These are phyloP conservation scores for Smithsoniella earleae DNA, from an alignment of 163 green algal species.

Conservation along the genomic window DNA sequence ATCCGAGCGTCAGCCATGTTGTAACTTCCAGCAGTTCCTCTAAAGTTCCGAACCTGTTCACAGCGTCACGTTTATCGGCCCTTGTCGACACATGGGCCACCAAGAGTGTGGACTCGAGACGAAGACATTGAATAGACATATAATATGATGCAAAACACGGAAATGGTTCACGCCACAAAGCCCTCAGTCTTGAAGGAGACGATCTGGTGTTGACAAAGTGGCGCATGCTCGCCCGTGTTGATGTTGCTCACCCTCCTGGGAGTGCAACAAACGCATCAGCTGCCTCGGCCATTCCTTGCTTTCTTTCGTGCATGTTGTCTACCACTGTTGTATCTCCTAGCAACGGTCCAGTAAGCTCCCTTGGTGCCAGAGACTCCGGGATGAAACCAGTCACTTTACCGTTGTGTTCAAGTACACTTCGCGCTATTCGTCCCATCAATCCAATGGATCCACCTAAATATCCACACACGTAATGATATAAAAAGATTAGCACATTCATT, in stretches of 20 bases:
- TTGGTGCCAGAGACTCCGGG: constrained; percentile 34
- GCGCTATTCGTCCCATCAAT: constrained; percentile 44
- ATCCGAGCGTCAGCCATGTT: constrained; percentile 36
- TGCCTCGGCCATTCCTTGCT: constrained; percentile 39
- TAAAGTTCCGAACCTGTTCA: constrained; percentile 50
- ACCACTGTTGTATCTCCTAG: constrained; percentile 34
- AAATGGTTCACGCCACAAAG: constrained; percentile 10
- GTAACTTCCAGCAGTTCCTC: constrained; percentile 51
- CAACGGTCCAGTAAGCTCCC: constrained; percentile 34
- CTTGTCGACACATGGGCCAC: too few relatives aligned
- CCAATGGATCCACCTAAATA: constrained; percentile 39
- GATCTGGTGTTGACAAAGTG: constrained; percentile 1
- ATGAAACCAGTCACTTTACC: constrained; percentile 40
- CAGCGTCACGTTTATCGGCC: constrained; percentile 31
- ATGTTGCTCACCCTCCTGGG: constrained; percentile 50
- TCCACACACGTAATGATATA: neutral
- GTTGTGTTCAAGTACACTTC: constrained; percentile 31
- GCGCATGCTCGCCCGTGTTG: neutral
- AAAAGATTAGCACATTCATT: too few relatives aligned
- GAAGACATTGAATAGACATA: too few relatives aligned
- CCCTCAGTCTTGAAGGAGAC: constrained; percentile 29
- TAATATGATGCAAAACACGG: too few relatives aligned
- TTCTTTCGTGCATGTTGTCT: constrained; percentile 49
- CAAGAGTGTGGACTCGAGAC: too few relatives aligned
- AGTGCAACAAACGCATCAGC: constrained; percentile 49